These are phyloP conservation scores for Mycena galopus DNA, from an alignment of 768 basidiomycete species.

Conservation along the genomic window DNA sequence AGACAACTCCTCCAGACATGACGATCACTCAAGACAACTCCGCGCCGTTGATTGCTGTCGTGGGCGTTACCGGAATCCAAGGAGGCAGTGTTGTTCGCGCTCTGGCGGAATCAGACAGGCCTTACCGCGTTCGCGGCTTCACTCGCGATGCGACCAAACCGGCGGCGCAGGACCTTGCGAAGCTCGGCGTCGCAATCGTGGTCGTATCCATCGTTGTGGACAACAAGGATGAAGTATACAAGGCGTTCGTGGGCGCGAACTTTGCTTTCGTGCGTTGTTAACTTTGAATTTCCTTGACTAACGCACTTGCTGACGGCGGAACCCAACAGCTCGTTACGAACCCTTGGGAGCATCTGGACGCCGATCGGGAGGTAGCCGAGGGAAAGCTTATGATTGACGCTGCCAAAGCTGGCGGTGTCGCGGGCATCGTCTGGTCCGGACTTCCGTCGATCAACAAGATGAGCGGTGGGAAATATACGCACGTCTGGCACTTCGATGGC, in stretches of 20 bases:
- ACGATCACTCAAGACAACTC: slow-evolving; percentile 11
- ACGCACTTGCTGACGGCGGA: background rate
- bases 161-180: background rate
- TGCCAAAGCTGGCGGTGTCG: background rate
- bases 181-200: slow-evolving; percentile 8
- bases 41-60: slow-evolving; percentile 22
- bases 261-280: slow-evolving; percentile 13
- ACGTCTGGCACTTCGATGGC: background rate
- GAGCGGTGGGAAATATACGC: background rate
- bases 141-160: slow-evolving; percentile 18
- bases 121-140: too few relatives aligned
- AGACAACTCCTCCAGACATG: background rate
- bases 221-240: too few relatives aligned
- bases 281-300: background rate
- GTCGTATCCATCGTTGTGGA: background rate
- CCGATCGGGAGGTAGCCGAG: background rate
- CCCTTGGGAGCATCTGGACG: background rate
- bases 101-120: slow-evolving; percentile 18
- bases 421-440: slow-evolving; percentile 10
- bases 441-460: background rate
- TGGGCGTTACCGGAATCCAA: slow-evolving; percentile 6
- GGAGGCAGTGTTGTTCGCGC: slow-evolving; percentile 20
- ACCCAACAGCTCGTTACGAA: slow-evolving; percentile 2
- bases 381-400: background rate
- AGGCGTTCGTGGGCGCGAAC: slow-evolving; percentile 18